Percentiles rank a stretch among this genome's conserved stretches.
phyloP scores from a whole-genome alignment of 805 yeast genomes.

The Schwanniomyces occidentalis region DNA sequence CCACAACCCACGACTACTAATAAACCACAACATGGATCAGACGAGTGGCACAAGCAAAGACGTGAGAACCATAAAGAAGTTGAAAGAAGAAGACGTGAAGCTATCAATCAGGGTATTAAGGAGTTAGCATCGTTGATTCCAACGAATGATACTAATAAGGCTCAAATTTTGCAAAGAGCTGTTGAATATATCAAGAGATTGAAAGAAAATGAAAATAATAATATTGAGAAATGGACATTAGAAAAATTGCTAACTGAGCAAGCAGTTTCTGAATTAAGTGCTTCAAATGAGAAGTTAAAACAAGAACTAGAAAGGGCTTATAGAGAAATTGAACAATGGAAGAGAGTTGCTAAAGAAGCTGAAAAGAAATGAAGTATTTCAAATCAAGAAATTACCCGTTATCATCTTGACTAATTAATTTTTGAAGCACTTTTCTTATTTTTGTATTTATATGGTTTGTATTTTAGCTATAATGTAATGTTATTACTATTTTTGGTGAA shows the following conservation, averaged over 20 bases:
- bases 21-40: conserved; percentile 72
- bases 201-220: conserved; percentile 85
- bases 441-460: no score
- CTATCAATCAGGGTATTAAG: conserved; percentile 83
- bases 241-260: conserved; percentile 92
- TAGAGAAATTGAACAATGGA: conserved; percentile 86
- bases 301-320: conserved; percentile 88
- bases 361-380: conserved; percentile 29
- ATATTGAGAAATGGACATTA: conserved; percentile 92
- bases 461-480: no score
- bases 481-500: no score
- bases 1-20: conserved; percentile 13
- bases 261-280: conserved; percentile 79
- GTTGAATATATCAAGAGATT: conserved; percentile 88
- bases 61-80: conserved; percentile 94
- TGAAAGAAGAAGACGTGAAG: conserved; percentile 88
- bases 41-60: conserved; percentile 81
- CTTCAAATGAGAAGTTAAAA: conserved; percentile 85
- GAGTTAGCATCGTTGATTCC: conserved; percentile 79
- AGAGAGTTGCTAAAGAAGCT: conserved; percentile 37
- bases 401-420: no score
- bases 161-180: conserved; percentile 84
- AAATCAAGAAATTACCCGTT: no score
- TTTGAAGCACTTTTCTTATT: no score
- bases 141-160: conserved; percentile 82